Evolutionary conservation across 139 green algal species (phyloP), one percentile per base, ranked within the genome.

Genomic region (Haematococcus lacustris): DNA sequence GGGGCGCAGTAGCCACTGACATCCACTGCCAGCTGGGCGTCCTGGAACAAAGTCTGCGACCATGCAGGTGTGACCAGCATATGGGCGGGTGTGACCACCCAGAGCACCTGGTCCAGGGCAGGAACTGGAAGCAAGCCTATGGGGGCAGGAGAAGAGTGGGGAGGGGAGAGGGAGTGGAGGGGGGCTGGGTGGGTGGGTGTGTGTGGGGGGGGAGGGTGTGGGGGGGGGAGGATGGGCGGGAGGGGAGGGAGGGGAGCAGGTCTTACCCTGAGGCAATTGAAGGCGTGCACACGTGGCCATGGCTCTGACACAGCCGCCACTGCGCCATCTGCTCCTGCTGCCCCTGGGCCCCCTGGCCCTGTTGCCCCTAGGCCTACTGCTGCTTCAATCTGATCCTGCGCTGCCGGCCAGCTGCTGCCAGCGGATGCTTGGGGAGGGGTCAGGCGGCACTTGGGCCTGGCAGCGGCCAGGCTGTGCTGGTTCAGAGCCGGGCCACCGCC

Each of bases 201-300:
- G n/a, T n/a, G n/a, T n/a, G n/a, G n/a, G n/a, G n/a, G n/a, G n/a
- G n/a, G n/a, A n/a, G n/a, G n/a, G n/a, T n/a, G n/a, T n/a, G n/a
- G n/a, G n/a, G n/a, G n/a, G n/a, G n/a, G n/a, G n/a, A n/a, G n/a
- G n/a, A n/a, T n/a, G n/a, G n/a, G n/a, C n/a, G n/a, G n/a, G n/a
- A n/a, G n/a, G n/a, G n/a, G n/a, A n/a, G n/a, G n/a, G n/a, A n/a
- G n/a, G n/a, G n/a, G n/a, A n/a, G n/a, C n/a, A n/a, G n/a, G n/a
- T n/a, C n/a, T n/a, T n/a, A n/a, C 38, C 6, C 91, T 80, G 69
- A 97, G 76, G 35, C 76, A 72, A 79, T 97, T 97, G 76, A 97
- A 91, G 17, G 93, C 91, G 72, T 97, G 93, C 51, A 97, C 90
- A 38, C 85, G 73, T 17, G 83, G 75, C 68, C 73, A 88, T 21